Conservation (phyloP, 1,139 yeast genomes). For the Citeromyces hawaiiensis region DNA sequence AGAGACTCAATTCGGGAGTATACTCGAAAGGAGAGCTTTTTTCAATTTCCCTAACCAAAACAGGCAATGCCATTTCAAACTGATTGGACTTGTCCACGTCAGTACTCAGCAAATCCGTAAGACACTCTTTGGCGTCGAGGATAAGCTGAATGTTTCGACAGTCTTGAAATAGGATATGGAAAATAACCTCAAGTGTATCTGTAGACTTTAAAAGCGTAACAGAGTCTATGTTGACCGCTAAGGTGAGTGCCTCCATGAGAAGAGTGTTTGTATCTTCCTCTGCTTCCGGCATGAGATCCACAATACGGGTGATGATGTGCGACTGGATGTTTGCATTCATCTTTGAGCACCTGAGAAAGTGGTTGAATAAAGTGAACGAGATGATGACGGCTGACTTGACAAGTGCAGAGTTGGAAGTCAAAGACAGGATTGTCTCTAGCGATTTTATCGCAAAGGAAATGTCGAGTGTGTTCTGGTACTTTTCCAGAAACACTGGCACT, state of each 20-base stretch:
- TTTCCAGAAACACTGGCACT: constrained; percentile 44
- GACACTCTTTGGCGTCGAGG: constrained; percentile 47
- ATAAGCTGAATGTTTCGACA: constrained; percentile 53
- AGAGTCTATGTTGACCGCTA: constrained; percentile 34
- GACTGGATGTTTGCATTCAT: constrained; percentile 18
- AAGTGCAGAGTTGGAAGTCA: constrained; percentile 18
- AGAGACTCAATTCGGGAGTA: constrained; percentile 47
- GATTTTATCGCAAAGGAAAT: constrained; percentile 24
- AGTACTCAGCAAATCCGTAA: constrained; percentile 40
- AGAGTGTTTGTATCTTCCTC: constrained; percentile 76
- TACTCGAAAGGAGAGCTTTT: constrained; percentile 22
- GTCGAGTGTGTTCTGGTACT: constrained; percentile 24
- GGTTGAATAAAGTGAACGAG: constrained; percentile 38
- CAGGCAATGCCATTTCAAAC: constrained; percentile 41
- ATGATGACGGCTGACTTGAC: constrained; percentile 35
- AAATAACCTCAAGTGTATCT: constrained; percentile 37
- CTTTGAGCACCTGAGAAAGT: constrained; percentile 21
- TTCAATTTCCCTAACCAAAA: constrained; percentile 26
- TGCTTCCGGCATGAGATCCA: constrained; percentile 42
- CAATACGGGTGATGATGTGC: constrained; percentile 22
- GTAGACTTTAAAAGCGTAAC: constrained; percentile 21
- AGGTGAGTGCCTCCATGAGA: constrained; percentile 56
- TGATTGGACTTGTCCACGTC: constrained; percentile 29
- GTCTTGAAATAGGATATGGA: constrained; percentile 57
- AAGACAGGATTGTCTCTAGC: constrained; percentile 19